Conservation (phyloP, 2,329 filamentous ascomycete species). For the Sarocladium oryzae region DNA sequence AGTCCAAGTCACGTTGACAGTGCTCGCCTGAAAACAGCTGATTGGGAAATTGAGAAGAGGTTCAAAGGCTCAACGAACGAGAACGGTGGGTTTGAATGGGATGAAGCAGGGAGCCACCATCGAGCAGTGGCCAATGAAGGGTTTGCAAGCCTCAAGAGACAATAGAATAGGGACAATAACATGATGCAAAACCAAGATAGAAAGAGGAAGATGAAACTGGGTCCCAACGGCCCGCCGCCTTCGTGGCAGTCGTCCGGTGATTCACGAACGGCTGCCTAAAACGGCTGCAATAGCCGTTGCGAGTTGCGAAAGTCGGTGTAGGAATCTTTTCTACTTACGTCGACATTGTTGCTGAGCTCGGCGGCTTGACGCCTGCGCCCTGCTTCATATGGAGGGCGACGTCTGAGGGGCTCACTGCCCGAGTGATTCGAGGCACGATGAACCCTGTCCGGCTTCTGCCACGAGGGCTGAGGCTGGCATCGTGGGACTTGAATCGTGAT, state of each 20-base stretch:
- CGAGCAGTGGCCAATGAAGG: neutral
- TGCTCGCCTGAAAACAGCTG: neutral
- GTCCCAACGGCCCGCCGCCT: neutral
- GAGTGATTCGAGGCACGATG: neutral
- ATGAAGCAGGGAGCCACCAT: neutral
- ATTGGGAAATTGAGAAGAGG: neutral
- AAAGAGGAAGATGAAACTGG: neutral
- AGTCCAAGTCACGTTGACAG: neutral
- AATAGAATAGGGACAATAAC: conserved; percentile 1
- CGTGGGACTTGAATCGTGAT: neutral
- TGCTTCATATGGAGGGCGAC: conserved; percentile 17
- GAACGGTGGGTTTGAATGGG: neutral
- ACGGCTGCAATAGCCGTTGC: neutral
- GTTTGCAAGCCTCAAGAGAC: neutral
- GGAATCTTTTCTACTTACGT: neutral
- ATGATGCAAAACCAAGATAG: neutral
- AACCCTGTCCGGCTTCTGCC: neutral
- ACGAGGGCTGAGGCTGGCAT: conserved; percentile 5
- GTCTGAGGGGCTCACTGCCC: conserved; percentile 17
- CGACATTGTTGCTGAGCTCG: neutral
- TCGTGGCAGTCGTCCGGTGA: conserved; percentile 2
- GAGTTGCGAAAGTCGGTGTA: neutral
- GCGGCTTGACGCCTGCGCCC: neutral
- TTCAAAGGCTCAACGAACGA: neutral
- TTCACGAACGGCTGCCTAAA: conserved; percentile 2